A percentile compares a stretch with the other conserved stretches of the same genome.
phyloP scores from a whole-genome alignment of 2,329 filamentous ascomycete genomes.

The Pochonia chlamydosporia region DNA sequence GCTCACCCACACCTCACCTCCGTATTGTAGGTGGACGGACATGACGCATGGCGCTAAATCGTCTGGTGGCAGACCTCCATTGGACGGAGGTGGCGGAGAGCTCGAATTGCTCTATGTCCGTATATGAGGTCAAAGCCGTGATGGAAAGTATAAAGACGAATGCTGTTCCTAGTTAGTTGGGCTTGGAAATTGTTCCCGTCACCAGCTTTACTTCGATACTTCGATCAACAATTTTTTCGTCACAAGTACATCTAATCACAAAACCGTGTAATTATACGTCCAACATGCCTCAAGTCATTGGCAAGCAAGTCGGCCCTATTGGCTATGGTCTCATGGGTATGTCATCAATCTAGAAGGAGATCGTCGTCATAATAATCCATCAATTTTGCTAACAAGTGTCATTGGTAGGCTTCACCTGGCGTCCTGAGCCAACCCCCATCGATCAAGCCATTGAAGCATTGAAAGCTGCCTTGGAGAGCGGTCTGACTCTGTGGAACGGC shows the following conservation, averaged over 20 bases:
- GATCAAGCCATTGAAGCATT: constrained; percentile 49
- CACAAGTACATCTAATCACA: no score
- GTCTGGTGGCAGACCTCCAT: not conserved
- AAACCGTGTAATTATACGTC: not conserved
- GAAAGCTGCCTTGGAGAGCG: constrained; percentile 41
- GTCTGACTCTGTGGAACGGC: constrained; percentile 53
- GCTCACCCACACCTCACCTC: no score
- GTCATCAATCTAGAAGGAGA: no score
- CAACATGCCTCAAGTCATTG: constrained; percentile 15
- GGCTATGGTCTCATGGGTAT: constrained; percentile 52
- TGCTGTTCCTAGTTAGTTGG: not conserved
- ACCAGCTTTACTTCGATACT: not conserved
- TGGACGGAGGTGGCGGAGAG: not conserved
- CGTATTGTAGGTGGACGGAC: no score
- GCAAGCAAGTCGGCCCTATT: constrained; percentile 40
- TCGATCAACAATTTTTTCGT: no score
- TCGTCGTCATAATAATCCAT: no score
- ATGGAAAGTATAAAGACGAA: not conserved
- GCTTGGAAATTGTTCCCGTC: not conserved
- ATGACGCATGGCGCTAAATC: no score
- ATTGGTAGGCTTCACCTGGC: constrained; percentile 37
- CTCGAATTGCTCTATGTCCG: not conserved
- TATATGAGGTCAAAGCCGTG: not conserved
- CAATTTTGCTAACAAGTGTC: not conserved
- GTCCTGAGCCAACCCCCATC: constrained; percentile 29